A percentile compares a stretch with the other conserved stretches of the same genome.
Evolutionary conservation across 2,329 filamentous ascomycete genomes (phyloP).

Genomic region (Paraphaeosphaeria minitans): DNA sequence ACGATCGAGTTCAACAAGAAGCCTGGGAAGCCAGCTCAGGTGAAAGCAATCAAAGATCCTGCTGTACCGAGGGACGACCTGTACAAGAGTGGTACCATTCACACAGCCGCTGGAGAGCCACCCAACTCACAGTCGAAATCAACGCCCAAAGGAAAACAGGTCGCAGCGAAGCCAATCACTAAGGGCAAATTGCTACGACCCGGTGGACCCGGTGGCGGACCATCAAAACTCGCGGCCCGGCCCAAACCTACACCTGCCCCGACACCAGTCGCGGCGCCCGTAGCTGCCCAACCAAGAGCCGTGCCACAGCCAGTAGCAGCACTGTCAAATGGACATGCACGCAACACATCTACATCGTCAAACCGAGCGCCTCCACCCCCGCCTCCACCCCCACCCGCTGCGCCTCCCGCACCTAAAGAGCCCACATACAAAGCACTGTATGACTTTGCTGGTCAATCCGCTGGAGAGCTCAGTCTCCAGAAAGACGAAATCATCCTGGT

Average conservation of each 20-base stretch:
- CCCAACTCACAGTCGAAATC: conserved; percentile 81
- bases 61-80: conserved; percentile 72
- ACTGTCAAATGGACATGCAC: conserved; percentile 53
- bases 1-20: conserved; percentile 97
- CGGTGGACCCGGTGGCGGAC: conserved; percentile 81
- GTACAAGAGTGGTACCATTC: conserved; percentile 93
- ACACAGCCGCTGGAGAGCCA: conserved; percentile 83
- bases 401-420: conserved; percentile 65
- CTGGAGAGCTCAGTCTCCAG: conserved; percentile 81
- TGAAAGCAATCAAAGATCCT: conserved; percentile 91
- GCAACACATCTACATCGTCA: conserved; percentile 49
- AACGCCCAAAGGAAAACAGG: conserved; percentile 84
- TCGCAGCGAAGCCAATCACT: conserved; percentile 88
- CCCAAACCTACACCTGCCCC: conserved; percentile 44
- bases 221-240: conserved; percentile 68
- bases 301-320: conserved; percentile 62
- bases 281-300: conserved; percentile 48
- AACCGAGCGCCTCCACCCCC: conserved; percentile 59
- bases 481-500: conserved; percentile 85
- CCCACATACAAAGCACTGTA: conserved; percentile 89
- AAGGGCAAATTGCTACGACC: conserved; percentile 90
- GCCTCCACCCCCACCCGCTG: conserved; percentile 69
- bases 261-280: conserved; percentile 10
- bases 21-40: conserved; percentile 84
- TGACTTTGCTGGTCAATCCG: conserved; percentile 83